Evolutionary conservation across 1,139 yeast genomes (phyloP).

Genomic region (Suhomyces wounanorum): DNA sequence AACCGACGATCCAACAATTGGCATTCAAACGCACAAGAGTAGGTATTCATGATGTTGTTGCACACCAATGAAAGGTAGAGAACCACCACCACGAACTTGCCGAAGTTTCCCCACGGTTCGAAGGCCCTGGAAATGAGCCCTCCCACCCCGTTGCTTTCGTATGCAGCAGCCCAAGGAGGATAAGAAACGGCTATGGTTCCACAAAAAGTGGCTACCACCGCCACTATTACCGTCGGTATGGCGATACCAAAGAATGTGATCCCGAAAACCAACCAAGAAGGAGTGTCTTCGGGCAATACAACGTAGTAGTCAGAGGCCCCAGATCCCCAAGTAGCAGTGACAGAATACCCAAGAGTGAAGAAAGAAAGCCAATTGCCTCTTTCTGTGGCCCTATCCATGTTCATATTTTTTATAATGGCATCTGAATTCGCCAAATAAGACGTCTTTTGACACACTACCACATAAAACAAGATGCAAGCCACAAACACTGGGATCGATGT

Average conservation of each 20-base stretch:
- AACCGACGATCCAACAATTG: slow-evolving; percentile 25
- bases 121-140: slow-evolving; percentile 26
- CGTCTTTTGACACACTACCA: slow-evolving; percentile 24
- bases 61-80: slow-evolving; percentile 38
- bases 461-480: slow-evolving; percentile 25
- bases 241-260: slow-evolving; percentile 28
- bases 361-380: slow-evolving; percentile 31
- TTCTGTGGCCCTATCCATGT: slow-evolving; percentile 13
- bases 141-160: slow-evolving; percentile 25
- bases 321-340: slow-evolving; percentile 32
- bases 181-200: slow-evolving; percentile 29
- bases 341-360: slow-evolving; percentile 30
- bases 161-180: slow-evolving; percentile 28
- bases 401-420: slow-evolving; percentile 18
- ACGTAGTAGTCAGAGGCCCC: slow-evolving; percentile 33
- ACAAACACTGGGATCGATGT: slow-evolving; percentile 25
- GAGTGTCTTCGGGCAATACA: slow-evolving; percentile 27
- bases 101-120: slow-evolving; percentile 30
- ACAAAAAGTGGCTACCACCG: slow-evolving; percentile 25
- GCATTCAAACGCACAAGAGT: slow-evolving; percentile 29
- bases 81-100: slow-evolving; percentile 36
- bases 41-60: slow-evolving; percentile 39
- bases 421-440: slow-evolving; percentile 18
- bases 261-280: slow-evolving; percentile 21
- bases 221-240: slow-evolving; percentile 30